Base-by-base conservation (phyloP, 2,329 filamentous ascomycete species). In the Alternaria sp. region DNA sequence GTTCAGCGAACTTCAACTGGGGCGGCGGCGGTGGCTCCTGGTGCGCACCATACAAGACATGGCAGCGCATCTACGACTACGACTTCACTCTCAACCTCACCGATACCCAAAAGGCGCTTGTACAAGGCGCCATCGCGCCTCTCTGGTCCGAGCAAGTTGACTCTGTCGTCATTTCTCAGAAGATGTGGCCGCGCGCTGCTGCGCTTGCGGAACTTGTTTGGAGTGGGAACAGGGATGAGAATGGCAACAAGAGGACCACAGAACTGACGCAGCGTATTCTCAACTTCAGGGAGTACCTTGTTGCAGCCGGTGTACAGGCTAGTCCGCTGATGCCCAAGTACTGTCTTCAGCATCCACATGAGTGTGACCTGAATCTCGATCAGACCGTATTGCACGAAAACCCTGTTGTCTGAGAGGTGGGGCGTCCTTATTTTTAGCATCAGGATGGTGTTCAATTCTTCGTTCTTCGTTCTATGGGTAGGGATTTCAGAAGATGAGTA, bases 31-130 rank as follows among this genome's bases (percentile, higher is more conserved):
- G 86, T 43, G 86, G 86, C 17, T 86, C 83, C n/a, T 88, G 86
- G 86, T 88, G 86, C 70, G 83, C 82, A 0, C 86, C 86, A 0
- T 88, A 87, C 81, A 88, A 88, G 74, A 86, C 85, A 19, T 88
- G 85, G 85, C 86, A 87, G 73, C 85, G 86, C 52, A 87, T 88
- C 76, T 88, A 88, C 77, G 81, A 86, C 80, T 87, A 83, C 73
- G 86, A 88, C 77, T 87, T 87, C 72, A 84, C 84, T 0, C 65
- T 74, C 49, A 83, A 83, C 66, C 81, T 87, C 8, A 85, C 84
- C 1, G 77, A 76, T 0, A 66, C 73, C 0, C 81, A 88, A 67
- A 81, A 82, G 40, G 76, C 80, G 51, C 86, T 85, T 58, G 72
- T 88, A 19, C 79, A 86, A 19, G 86, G 86, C n/a, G 84, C 82